Evolutionary conservation across 2,329 filamentous ascomycete genomes (phyloP).

Genomic region (Fusarium sp.): DNA sequence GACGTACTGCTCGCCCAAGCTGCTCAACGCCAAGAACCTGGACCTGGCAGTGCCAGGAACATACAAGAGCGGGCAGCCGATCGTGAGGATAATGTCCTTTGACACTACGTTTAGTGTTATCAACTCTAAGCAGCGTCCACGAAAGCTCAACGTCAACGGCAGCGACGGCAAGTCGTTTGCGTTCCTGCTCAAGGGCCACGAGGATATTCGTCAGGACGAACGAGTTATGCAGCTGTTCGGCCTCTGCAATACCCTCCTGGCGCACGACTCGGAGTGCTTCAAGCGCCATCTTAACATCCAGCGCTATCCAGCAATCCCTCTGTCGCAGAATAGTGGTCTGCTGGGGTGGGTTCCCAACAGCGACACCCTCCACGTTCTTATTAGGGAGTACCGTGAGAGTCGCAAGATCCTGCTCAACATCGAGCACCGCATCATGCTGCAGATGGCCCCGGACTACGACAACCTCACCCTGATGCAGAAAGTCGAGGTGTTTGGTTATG

Average conservation of each 20-base stretch:
- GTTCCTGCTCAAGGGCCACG: slow-evolving; percentile 96
- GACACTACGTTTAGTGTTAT: slow-evolving; percentile 92
- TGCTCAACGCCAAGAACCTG: slow-evolving; percentile 85
- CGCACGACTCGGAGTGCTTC: slow-evolving; percentile 94
- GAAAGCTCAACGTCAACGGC: slow-evolving; percentile 87
- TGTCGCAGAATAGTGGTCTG: slow-evolving; percentile 95
- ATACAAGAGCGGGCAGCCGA: slow-evolving; percentile 80
- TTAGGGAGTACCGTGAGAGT: slow-evolving; percentile 96
- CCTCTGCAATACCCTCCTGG: slow-evolving; percentile 92
- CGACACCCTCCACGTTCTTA: slow-evolving; percentile 95
- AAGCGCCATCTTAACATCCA: slow-evolving; percentile 98
- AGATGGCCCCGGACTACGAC: slow-evolving; percentile 99
- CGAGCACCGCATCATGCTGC: slow-evolving; percentile 98
- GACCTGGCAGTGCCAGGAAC: slow-evolving; percentile 96
- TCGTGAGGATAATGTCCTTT: slow-evolving; percentile 89
- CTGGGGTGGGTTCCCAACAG: slow-evolving; percentile 98
- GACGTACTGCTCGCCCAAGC: slow-evolving; percentile 94
- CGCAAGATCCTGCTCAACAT: slow-evolving; percentile 98
- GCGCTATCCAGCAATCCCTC: slow-evolving; percentile 92
- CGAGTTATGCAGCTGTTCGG: slow-evolving; percentile 99
- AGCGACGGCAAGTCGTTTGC: slow-evolving; percentile 90
- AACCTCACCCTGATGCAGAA: slow-evolving; percentile 99
- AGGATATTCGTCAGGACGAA: slow-evolving; percentile 98
- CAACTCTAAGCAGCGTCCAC: slow-evolving; percentile 93
- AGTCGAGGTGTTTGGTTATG: slow-evolving; percentile 99